Conservation (phyloP, 805 yeast species). For the Candida andamanensis region DNA sequence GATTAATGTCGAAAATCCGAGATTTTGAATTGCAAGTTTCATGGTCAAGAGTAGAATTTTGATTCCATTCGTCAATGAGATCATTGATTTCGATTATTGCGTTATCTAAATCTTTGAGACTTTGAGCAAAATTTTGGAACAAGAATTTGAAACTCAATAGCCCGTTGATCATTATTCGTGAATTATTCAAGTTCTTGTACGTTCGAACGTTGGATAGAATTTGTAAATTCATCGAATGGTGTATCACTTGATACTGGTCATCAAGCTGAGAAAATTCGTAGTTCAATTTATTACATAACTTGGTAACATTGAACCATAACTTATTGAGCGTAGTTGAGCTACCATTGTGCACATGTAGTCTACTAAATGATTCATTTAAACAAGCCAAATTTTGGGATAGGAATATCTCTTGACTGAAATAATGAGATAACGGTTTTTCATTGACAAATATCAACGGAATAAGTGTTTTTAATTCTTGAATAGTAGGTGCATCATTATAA, state of each 20-base stretch:
- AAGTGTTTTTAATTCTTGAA: slow-evolving; percentile 6
- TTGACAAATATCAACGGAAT: slow-evolving; percentile 10
- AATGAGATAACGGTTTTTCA: slow-evolving; percentile 6
- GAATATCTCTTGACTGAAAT: slow-evolving; percentile 9
- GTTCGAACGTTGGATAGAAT: slow-evolving; percentile 10
- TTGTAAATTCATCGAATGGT: slow-evolving; percentile 8
- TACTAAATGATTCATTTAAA: slow-evolving; percentile 3
- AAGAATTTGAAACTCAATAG: slow-evolving; percentile 4
- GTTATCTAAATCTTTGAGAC: slow-evolving; percentile 7
- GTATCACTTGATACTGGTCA: slow-evolving; percentile 1
- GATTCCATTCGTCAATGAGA: slow-evolving; percentile 8
- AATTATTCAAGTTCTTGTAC: slow-evolving; percentile 8
- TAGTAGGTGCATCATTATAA: slow-evolving; percentile 6
- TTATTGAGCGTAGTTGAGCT: not conserved
- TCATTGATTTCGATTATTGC: slow-evolving; percentile 9
- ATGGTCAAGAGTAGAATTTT: not conserved
- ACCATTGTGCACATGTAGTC: not conserved
- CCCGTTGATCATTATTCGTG: slow-evolving; percentile 11
- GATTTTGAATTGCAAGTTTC: slow-evolving; percentile 1
- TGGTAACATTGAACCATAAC: slow-evolving; percentile 5
- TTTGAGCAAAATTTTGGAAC: slow-evolving; percentile 6
- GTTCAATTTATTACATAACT: slow-evolving; percentile 1
- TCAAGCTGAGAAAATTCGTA: not conserved
- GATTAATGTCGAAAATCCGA: slow-evolving; percentile 2
- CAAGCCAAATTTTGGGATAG: slow-evolving; percentile 7